These are phyloP conservation scores for Podila minutissima DNA, from an alignment of 192 early-diverging fungal species.

Conservation along the genomic window DNA sequence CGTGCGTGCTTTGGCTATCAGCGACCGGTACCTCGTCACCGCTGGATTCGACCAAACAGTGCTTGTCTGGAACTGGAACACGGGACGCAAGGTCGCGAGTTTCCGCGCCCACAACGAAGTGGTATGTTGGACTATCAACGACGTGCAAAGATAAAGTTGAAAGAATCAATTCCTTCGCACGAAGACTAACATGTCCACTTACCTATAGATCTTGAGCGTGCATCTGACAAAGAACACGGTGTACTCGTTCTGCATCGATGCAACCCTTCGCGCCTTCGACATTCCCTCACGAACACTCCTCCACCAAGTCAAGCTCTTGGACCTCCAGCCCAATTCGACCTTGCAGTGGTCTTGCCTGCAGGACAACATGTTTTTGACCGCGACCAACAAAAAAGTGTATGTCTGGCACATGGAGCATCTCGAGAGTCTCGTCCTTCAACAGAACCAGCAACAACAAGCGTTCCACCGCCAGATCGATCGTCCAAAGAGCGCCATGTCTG, in stretches of 20 bases:
- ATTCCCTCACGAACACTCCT: conserved; percentile 32
- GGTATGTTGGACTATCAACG: conserved; percentile 4
- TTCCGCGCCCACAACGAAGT: conserved; percentile 47
- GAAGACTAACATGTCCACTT: background rate
- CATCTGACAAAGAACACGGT: conserved; percentile 27
- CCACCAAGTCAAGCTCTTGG: conserved; percentile 41
- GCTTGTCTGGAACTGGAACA: conserved; percentile 38
- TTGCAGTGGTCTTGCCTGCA: conserved; percentile 37
- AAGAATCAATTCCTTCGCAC: too few species aligned
- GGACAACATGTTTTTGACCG: conserved; percentile 28
- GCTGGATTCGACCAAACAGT: conserved; percentile 43
- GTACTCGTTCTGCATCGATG: conserved; percentile 41
- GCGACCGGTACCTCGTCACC: conserved; percentile 33
- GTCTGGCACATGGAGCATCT: conserved; percentile 46
- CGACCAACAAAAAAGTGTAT: conserved; percentile 41
- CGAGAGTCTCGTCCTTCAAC: conserved; percentile 19
- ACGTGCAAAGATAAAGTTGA: too few species aligned
- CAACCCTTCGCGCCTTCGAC: conserved; percentile 36
- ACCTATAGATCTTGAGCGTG: conserved; percentile 25
- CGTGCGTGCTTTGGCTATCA: conserved; percentile 36
- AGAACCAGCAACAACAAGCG: conserved; percentile 3
- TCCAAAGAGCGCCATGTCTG: background rate
- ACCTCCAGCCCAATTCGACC: conserved; percentile 18
- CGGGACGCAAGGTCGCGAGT: conserved; percentile 33
- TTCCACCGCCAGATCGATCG: background rate